Evolutionary conservation across 2,329 filamentous ascomycete genomes (phyloP), one percentile per base, ranked within the genome.

Genomic region (Talaromyces islandicus): DNA sequence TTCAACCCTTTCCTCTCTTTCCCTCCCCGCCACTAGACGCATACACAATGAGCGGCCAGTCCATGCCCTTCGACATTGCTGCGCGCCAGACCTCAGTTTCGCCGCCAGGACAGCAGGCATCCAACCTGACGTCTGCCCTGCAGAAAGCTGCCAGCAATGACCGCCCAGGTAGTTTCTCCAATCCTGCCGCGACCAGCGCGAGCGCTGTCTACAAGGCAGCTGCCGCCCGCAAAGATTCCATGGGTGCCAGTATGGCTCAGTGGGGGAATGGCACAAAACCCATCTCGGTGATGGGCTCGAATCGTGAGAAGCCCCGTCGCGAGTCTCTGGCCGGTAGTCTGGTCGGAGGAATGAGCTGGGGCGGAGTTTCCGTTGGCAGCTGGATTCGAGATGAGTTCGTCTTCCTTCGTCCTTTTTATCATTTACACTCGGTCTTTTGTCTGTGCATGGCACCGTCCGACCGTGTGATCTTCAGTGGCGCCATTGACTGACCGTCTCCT

Each of bases 311-410:
- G 60, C 77, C 77, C 56, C 77, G 84, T 64, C 75, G 85, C 65
- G 83, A 87, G 72, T 85, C 83, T 72, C 77, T 83, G 63, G 83
- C 83, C 43, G 83, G 85, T 66, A 87, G 85, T 70, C 75, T 87
- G 62, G 79, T 84, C 56, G 89, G 87, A 64, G 92, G 93, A 68
- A 92, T 96, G 88, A 97, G 92, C 77, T 99, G 93, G 92, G 93
- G 93, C 71, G 93, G 92, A 65, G 86, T 96, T 62, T 97, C 93
- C 9, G 91, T 97, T 65, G 93, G 93, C 64, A 97, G 93, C 71
- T 97, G 95, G 82, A 94, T 99, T 75, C 85, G 91, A 75, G 93
- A 99, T 79, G 94, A 99, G 94, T 99, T n/a, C 52, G 62, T 64
- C 54, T 30, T 46, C 46, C 25, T 52, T 41, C 11, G 19, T 24